A percentile compares a stretch with the other conserved stretches of the same genome.
Evolutionary conservation across 2,329 filamentous ascomycete genomes (phyloP).

Genomic region (Colletotrichum musae): DNA sequence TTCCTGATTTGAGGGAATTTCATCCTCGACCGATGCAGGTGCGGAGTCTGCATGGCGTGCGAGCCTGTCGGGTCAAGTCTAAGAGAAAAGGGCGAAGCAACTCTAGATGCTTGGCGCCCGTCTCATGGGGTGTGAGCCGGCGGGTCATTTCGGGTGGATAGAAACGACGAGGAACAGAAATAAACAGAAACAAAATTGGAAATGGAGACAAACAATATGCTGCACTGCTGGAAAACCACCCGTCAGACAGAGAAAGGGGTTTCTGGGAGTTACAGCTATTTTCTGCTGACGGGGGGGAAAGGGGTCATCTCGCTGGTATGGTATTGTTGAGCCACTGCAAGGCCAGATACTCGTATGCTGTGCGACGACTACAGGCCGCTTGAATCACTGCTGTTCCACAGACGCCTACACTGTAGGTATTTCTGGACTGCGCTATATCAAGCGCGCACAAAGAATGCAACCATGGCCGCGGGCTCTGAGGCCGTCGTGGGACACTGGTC

Average conservation of each 20-base stretch:
- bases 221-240: no score
- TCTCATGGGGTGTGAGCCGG: constrained; percentile 29
- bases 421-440: background rate
- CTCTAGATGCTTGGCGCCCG: constrained; percentile 22
- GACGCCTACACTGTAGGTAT: background rate
- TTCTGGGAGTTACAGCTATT: constrained; percentile 21
- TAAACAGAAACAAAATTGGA: constrained; percentile 10
- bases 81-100: background rate
- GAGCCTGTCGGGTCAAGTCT: constrained; percentile 4
- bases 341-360: background rate
- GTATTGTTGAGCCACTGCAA: constrained; percentile 5
- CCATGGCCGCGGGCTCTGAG: background rate
- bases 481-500: background rate
- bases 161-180: constrained; percentile 23
- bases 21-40: constrained; percentile 1
- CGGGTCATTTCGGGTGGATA: constrained; percentile 5
- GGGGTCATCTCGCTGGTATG: background rate
- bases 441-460: background rate
- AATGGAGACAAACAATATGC: constrained; percentile 9
- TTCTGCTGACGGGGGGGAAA: constrained; percentile 18
- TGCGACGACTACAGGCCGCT: constrained; percentile 1
- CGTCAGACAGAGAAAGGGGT: constrained; percentile 1
- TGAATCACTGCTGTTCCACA: background rate
- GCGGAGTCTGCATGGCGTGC: background rate
- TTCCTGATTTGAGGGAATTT: constrained; percentile 17